Base-by-base conservation (phyloP, 2,329 filamentous ascomycete species). In the Diaporthe eres region DNA sequence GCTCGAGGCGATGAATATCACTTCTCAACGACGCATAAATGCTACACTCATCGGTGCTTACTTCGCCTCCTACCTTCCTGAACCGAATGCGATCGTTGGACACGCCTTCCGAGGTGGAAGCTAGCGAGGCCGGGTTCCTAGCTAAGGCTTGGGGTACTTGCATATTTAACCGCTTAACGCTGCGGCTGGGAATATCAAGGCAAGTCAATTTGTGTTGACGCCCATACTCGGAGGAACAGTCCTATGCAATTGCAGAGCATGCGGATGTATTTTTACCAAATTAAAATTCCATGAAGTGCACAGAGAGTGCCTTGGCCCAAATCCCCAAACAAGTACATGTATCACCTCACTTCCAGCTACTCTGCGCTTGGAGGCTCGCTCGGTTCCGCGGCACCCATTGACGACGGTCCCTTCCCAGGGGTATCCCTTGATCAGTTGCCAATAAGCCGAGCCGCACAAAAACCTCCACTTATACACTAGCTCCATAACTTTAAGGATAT, bases 61-160 rank as follows among this genome's bases (percentile, higher is more conserved):
- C 65, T 42, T 70, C 65, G 65, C 65, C 65, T 55, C 65, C 34
- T 51, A 68, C 65, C 65, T 68, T 22, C 65, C 47, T 42, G 65
- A 55, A 53, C 47, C 34, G 65, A 68, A 51, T 8, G 13, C n/a
- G 47, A 53, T 68, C 65, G 22, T n/a, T 68, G 22, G 34, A 37
- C 12, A 28, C 13, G 34, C 15, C 22, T 28, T 31, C 34, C 34
- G n/a, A 28, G 7, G 34, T 42, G 6, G 4, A 42, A 31, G 22
- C n/a, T 42, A 42, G 47, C 28, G 22, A 68, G 31, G 12, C 34
- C 13, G 13, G n/a, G 34, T 6, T 37, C 44, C 44, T 7, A 22
- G 44, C 19, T 49, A 22, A 9, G 22, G 10, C 34, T 39, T 39
- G 47, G 65, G 34, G 19, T n/a, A 53, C 47, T 53, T 55, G 47